Evolutionary conservation across 441 rosid species (phyloP).

Genomic region (Raphanus hybrid): DNA sequence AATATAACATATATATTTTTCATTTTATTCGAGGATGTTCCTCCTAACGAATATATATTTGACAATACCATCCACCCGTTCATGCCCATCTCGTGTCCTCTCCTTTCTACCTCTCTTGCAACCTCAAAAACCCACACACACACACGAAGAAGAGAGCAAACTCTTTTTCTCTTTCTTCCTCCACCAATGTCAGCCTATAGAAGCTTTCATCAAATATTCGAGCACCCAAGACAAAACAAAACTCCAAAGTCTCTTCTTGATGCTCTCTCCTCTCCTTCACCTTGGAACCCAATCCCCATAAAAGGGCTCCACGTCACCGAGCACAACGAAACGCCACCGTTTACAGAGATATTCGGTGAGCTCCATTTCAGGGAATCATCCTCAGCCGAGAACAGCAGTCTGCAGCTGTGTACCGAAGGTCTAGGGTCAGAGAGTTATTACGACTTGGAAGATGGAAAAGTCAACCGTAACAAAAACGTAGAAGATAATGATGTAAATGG

Average conservation of each 20-base stretch:
- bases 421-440: slow-evolving; percentile 87
- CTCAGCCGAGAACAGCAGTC: slow-evolving; percentile 32
- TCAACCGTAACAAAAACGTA: neutral
- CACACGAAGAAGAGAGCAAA: slow-evolving; percentile 12
- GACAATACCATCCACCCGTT: slow-evolving; percentile 36
- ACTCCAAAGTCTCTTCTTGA: slow-evolving; percentile 55
- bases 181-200: slow-evolving; percentile 74
- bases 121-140: slow-evolving; percentile 20
- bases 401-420: slow-evolving; percentile 92
- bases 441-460: slow-evolving; percentile 52
- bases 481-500: slow-evolving; percentile 32
- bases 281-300: slow-evolving; percentile 67
- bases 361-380: slow-evolving; percentile 67
- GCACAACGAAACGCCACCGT: slow-evolving; percentile 54
- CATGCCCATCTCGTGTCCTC: slow-evolving; percentile 36
- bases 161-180: slow-evolving; percentile 6
- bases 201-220: slow-evolving; percentile 74
- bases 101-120: neutral
- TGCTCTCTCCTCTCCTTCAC: slow-evolving; percentile 50
- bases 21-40: slow-evolving; percentile 7
- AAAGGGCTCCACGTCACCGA: slow-evolving; percentile 31
- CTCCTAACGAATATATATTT: slow-evolving; percentile 30
- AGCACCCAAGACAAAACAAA: slow-evolving; percentile 57
- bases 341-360: slow-evolving; percentile 77
- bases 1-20: neutral